These are phyloP conservation scores for Botrytis medusae DNA, from an alignment of 2,329 filamentous ascomycete species.

Conservation along the genomic window DNA sequence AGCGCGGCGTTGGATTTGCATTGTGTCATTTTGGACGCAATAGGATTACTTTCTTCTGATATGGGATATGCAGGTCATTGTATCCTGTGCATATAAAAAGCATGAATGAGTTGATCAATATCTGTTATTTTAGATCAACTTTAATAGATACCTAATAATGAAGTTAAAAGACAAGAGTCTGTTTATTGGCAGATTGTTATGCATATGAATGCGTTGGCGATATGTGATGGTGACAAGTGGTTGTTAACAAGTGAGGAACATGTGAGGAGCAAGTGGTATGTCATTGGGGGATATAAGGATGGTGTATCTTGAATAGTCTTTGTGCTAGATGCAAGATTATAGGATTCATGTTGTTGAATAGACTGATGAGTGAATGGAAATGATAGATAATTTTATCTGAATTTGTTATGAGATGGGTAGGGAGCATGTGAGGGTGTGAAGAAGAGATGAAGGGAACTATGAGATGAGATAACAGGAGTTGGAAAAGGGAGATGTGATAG, in stretches of 20 bases:
- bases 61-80: constrained; percentile 7
- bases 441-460: neutral
- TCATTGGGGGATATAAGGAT: neutral
- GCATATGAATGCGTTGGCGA: neutral
- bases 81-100: constrained; percentile 4
- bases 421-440: neutral
- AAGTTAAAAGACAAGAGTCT: neutral
- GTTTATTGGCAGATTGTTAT: neutral
- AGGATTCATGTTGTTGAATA: neutral
- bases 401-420: neutral
- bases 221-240: neutral
- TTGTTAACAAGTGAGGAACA: neutral
- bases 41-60: neutral
- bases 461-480: neutral
- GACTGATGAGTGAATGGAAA: neutral
- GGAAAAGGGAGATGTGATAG: no score
- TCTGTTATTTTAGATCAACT: neutral
- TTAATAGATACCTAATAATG: constrained; percentile 7
- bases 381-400: neutral
- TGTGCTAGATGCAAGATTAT: neutral
- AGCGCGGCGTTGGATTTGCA: constrained; percentile 30
- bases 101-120: constrained; percentile 11
- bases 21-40: constrained; percentile 10
- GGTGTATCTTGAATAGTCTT: neutral
- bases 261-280: neutral